Conservation (phyloP, 331 rosid genomes). For the Erythrophleum ivorense region DNA sequence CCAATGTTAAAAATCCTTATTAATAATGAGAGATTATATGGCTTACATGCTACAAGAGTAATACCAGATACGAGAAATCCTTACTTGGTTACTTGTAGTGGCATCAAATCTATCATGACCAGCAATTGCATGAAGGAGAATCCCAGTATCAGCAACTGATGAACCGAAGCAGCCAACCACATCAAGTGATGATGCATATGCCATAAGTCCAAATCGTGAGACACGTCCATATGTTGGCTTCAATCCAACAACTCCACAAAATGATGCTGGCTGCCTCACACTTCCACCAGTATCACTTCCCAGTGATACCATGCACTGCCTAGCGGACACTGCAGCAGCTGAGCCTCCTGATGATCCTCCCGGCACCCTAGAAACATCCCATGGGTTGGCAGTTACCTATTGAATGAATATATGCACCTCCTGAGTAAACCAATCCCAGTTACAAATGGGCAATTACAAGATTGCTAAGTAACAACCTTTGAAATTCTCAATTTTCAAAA, state of each 20-base stretch:
- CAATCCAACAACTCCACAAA: slow-evolving; percentile 97
- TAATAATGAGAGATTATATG: slow-evolving; percentile 24
- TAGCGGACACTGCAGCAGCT: slow-evolving; percentile 98
- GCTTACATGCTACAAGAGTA: slow-evolving; percentile 3
- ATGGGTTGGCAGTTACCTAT: slow-evolving; percentile 97
- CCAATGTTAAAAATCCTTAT: not conserved
- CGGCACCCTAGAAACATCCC: slow-evolving; percentile 94
- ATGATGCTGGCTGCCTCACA: slow-evolving; percentile 98
- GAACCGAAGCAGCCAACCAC: slow-evolving; percentile 96
- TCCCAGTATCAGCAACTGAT: slow-evolving; percentile 87
- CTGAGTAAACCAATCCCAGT: slow-evolving; percentile 84
- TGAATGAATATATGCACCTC: slow-evolving; percentile 85
- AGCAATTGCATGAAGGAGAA: slow-evolving; percentile 86
- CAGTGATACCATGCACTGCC: slow-evolving; percentile 88
- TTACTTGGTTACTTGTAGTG: slow-evolving; percentile 85
- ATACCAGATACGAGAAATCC: slow-evolving; percentile 19
- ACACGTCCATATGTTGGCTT: slow-evolving; percentile 97
- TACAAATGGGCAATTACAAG: slow-evolving; percentile 49
- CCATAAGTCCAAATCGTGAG: slow-evolving; percentile 96
- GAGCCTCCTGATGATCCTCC: slow-evolving; percentile 99
- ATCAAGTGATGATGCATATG: slow-evolving; percentile 96
- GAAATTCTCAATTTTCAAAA: not conserved
- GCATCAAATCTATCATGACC: slow-evolving; percentile 95
- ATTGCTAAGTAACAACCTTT: slow-evolving; percentile 29
- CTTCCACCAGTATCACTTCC: slow-evolving; percentile 99